Conservation (phyloP, 169 alveolate species). For the Sarcocystis neurona region DNA sequence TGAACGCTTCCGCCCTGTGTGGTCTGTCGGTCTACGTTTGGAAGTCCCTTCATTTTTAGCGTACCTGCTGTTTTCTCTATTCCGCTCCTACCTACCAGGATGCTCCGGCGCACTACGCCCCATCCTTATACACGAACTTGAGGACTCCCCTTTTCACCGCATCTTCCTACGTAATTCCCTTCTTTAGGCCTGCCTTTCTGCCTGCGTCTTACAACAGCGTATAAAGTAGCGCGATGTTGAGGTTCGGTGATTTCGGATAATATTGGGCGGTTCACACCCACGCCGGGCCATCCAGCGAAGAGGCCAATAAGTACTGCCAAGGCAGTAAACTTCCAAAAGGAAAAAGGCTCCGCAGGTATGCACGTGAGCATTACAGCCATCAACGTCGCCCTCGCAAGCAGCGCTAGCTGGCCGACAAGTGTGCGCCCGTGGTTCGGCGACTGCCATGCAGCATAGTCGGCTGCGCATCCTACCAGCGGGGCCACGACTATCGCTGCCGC, state of each 20-base stretch:
- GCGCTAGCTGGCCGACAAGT: slow-evolving; percentile 69
- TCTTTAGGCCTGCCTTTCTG: too few species aligned
- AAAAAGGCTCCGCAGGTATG: slow-evolving; percentile 65
- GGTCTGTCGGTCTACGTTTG: too few species aligned
- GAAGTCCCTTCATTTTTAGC: too few species aligned
- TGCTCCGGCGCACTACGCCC: too few species aligned
- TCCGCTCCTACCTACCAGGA: too few species aligned
- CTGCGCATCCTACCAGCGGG: slow-evolving; percentile 82
- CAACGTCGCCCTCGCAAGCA: slow-evolving; percentile 70
- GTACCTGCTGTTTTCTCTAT: too few species aligned
- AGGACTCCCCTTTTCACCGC: too few species aligned
- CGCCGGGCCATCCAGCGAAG: slow-evolving; percentile 85
- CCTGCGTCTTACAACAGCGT: slow-evolving; percentile 70
- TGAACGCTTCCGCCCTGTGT: too few species aligned
- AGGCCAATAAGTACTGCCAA: slow-evolving; percentile 78
- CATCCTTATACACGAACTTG: too few species aligned
- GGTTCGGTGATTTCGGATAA: slow-evolving; percentile 85
- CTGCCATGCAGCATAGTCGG: slow-evolving; percentile 76
- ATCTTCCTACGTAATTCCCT: too few species aligned
- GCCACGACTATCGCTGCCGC: slow-evolving; percentile 86
- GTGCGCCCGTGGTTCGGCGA: slow-evolving; percentile 85
- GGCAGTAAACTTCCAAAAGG: slow-evolving; percentile 65
- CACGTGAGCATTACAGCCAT: slow-evolving; percentile 70
- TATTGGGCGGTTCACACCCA: slow-evolving; percentile 86
- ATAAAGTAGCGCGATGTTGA: slow-evolving; percentile 84